Evolutionary conservation across 352 stramenopile genomes (phyloP), one percentile per base, ranked within the genome.

Genomic region (Phytophthora sojae): DNA sequence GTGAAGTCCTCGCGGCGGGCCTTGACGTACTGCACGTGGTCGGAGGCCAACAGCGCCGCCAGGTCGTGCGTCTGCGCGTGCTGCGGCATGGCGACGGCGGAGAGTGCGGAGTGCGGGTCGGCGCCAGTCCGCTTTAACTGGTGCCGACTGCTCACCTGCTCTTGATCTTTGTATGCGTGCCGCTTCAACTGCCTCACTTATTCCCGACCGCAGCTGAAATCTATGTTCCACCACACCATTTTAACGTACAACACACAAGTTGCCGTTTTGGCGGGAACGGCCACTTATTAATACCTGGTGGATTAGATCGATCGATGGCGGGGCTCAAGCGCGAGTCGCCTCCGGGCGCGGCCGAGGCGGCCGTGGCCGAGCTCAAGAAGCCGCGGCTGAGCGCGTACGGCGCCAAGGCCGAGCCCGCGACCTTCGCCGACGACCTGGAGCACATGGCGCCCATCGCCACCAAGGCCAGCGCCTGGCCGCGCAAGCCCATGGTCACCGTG

Each of bases 401-500:
- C 9, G 64, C 57, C n/a, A 82, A 75, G 32, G 45, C 21, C 35
- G 70, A 77, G 26, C 52, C 52, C n/a, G 57, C 72, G 42, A 81
- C 79, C 8, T 92, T 92, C 61, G 74, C 76, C 0, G 81, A 89
- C 19, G 83, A 91, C 52, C 66, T 92, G 59, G 56, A 88, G 63
- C 73, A 77, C 6, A 92, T 92, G 83, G 78, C 72, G 50, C 82
- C 83, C 7, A 81, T 92, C 29, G 76, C 81, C 11, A 91, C 82
- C 7, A 81, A 89, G 55, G 85, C 85, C 62, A 90, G 71, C 39
- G 69, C 86, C 60, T 94, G 85, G 88, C 83, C 79, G 44, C 85
- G 88, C 37, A 82, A 79, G 54, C 62, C 79, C 6, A 51, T 92
- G 56, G 52, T 35, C 14, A 57, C 71, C 12, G 30, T 89, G 25